Evolutionary conservation across 1,284 basidiomycete genomes (phyloP).

Genomic region (Pseudozyma thailandica): DNA sequence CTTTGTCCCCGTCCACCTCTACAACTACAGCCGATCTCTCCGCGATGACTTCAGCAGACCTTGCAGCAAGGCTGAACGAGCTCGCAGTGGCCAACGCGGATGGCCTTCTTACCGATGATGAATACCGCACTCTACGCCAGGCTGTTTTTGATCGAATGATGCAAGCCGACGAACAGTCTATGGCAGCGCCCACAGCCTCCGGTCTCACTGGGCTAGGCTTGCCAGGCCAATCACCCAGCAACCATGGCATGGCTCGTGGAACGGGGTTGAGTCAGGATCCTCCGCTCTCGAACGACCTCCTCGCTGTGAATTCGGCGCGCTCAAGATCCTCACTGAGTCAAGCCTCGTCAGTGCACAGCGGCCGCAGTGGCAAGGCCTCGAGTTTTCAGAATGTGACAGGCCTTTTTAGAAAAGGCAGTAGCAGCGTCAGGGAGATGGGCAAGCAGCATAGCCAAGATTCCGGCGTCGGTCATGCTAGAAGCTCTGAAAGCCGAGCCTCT

Average conservation of each 20-base stretch:
- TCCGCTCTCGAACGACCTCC: conserved; percentile 4
- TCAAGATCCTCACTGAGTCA: conserved; percentile 20
- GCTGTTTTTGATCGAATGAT: conserved; percentile 55
- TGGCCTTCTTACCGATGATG: conserved; percentile 55
- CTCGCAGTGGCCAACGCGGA: conserved; percentile 60
- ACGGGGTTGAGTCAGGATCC: too few relatives aligned
- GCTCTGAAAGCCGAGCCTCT: not conserved
- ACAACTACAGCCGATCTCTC: conserved; percentile 13
- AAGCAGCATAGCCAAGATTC: conserved; percentile 16
- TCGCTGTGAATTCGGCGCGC: not conserved
- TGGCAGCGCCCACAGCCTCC: conserved; percentile 24
- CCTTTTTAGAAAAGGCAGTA: conserved; percentile 6
- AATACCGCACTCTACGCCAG: conserved; percentile 54
- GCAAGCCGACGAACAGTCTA: conserved; percentile 23
- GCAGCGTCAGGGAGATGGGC: conserved; percentile 1
- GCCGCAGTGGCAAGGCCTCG: conserved; percentile 20
- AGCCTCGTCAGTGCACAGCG: conserved; percentile 23
- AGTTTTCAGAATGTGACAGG: conserved; percentile 20
- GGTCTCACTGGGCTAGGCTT: conserved; percentile 12
- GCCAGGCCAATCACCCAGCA: not conserved
- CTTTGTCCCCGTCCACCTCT: too few relatives aligned
- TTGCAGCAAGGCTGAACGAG: conserved; percentile 55
- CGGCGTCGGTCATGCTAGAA: not conserved
- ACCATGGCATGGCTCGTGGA: too few relatives aligned
- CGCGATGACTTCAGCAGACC: conserved; percentile 33